phyloP scores from a whole-genome alignment of 2,329 filamentous ascomycete species.

The Clarireedia paspali region DNA sequence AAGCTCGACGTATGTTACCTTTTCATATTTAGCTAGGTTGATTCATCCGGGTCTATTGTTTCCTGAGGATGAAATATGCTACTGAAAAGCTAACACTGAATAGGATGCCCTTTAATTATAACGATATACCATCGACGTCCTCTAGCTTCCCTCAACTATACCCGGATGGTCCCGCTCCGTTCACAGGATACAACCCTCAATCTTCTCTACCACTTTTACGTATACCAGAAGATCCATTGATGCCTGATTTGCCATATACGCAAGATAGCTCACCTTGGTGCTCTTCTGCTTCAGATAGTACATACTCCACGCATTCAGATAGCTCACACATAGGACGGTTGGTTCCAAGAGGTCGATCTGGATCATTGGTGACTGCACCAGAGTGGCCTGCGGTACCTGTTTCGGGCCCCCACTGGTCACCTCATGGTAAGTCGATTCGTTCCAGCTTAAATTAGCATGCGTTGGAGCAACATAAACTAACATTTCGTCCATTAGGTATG shows the following conservation, averaged over 20 bases:
- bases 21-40: constrained; percentile 8
- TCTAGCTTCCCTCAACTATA: constrained; percentile 15
- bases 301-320: constrained; percentile 27
- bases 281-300: constrained; percentile 28
- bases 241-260: constrained; percentile 22
- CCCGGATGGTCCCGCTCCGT: constrained; percentile 9
- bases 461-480: not conserved
- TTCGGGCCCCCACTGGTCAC: constrained; percentile 17
- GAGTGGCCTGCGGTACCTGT: constrained; percentile 21
- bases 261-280: constrained; percentile 27
- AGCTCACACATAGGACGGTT: constrained; percentile 18
- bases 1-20: constrained; percentile 10
- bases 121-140: constrained; percentile 2
- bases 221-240: constrained; percentile 25
- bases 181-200: constrained; percentile 15
- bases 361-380: constrained; percentile 18
- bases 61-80: not conserved
- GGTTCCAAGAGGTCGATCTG: constrained; percentile 20
- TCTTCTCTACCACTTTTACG: constrained; percentile 20
- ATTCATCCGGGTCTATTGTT: not conserved
- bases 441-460: not conserved
- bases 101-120: not conserved
- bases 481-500: not conserved
- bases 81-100: constrained; percentile 2
- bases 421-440: constrained; percentile 12